Evolutionary conservation across 2,329 filamentous ascomycete species (phyloP).

Genomic region (Cercospora sesami): DNA sequence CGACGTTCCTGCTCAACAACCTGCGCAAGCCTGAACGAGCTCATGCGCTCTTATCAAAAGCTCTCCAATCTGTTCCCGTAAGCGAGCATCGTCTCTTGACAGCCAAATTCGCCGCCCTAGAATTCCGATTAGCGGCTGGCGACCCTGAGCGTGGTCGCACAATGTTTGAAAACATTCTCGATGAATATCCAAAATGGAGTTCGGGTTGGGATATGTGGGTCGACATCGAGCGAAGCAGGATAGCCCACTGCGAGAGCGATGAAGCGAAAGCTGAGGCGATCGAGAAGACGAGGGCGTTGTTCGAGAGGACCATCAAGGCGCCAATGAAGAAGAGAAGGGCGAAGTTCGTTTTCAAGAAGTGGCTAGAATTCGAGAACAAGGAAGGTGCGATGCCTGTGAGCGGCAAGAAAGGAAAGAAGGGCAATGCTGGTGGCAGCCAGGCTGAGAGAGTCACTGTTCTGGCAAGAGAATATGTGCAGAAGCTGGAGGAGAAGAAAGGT

Average conservation of each 20-base stretch:
- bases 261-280: conserved; percentile 57
- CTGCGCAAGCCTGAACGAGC: conserved; percentile 69
- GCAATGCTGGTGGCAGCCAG: conserved; percentile 37
- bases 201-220: conserved; percentile 92
- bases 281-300: conserved; percentile 62
- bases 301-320: conserved; percentile 69
- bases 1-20: conserved; percentile 82
- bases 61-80: conserved; percentile 75
- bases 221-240: conserved; percentile 65
- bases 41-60: conserved; percentile 75
- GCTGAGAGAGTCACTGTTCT: conserved; percentile 69
- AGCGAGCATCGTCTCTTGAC: conserved; percentile 72
- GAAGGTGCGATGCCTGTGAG: conserved; percentile 55
- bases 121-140: conserved; percentile 81
- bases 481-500: conserved; percentile 38
- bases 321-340: conserved; percentile 78
- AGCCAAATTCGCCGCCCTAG: conserved; percentile 84
- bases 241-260: conserved; percentile 35
- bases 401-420: conserved; percentile 49
- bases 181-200: conserved; percentile 81
- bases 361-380: conserved; percentile 81
- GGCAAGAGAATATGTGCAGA: conserved; percentile 69
- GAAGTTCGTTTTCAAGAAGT: conserved; percentile 85
- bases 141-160: conserved; percentile 90
- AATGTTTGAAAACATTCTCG: conserved; percentile 84